A percentile compares a stretch with the other conserved stretches of the same genome.
phyloP scores from a whole-genome alignment of 1,139 yeast species.

The Sugiyamaella pinicola region DNA sequence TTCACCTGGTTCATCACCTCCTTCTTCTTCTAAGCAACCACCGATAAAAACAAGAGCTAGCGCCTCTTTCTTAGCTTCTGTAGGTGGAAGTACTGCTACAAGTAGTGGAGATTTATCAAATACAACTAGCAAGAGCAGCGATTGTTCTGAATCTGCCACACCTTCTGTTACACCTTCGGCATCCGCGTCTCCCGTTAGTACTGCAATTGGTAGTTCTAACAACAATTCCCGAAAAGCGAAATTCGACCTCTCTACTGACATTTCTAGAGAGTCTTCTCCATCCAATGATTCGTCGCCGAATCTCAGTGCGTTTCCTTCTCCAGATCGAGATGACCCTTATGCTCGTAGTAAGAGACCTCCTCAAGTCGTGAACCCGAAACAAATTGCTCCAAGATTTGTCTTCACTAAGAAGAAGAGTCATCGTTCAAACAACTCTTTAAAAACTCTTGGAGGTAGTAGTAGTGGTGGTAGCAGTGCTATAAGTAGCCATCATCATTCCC shows the following conservation, averaged over 20 bases:
- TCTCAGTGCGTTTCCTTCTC: constrained; percentile 32
- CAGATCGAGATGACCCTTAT: constrained; percentile 41
- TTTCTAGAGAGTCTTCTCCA: constrained; percentile 31
- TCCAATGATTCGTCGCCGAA: constrained; percentile 25
- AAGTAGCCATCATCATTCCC: constrained; percentile 1
- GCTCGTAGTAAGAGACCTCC: constrained; percentile 41
- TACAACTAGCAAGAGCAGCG: constrained; percentile 14
- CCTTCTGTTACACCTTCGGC: constrained; percentile 8
- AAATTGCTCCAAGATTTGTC: constrained; percentile 43
- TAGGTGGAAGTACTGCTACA: not conserved
- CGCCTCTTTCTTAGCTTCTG: constrained; percentile 13
- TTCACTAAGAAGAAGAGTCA: constrained; percentile 35
- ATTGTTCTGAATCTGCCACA: constrained; percentile 1
- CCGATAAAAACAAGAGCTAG: constrained; percentile 9
- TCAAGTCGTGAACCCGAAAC: constrained; percentile 34
- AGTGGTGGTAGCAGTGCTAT: not conserved
- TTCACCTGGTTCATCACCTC: not conserved
- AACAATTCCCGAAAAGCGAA: constrained; percentile 6
- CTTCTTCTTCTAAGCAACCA: not conserved
- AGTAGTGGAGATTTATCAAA: constrained; percentile 14
- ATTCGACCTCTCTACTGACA: constrained; percentile 19
- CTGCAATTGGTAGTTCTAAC: not conserved
- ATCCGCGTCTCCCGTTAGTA: constrained; percentile 14
- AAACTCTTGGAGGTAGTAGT: not conserved
- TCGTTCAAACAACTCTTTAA: constrained; percentile 19